phyloP scores from a whole-genome alignment of 345 rosid species.

The Ceriops tagal region DNA sequence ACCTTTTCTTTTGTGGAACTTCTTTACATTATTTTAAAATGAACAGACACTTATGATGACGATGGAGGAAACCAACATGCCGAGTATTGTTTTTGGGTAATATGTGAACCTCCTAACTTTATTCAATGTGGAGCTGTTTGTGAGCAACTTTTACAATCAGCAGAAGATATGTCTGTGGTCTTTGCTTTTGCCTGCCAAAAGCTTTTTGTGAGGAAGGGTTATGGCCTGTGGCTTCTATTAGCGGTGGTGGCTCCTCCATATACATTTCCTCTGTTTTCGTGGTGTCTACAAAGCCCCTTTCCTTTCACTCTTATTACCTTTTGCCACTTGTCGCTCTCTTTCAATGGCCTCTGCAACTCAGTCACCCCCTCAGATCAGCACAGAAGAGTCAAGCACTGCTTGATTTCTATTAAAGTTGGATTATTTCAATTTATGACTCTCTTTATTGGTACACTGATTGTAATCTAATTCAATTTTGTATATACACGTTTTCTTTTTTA shows the following conservation, averaged over 20 bases:
- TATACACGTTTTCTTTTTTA: neutral
- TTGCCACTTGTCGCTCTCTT: slow-evolving; percentile 24
- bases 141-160: neutral
- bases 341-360: slow-evolving; percentile 72
- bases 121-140: neutral
- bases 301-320: slow-evolving; percentile 28
- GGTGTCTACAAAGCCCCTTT: slow-evolving; percentile 20
- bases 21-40: slow-evolving; percentile 23
- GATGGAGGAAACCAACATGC: slow-evolving; percentile 26
- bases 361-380: slow-evolving; percentile 51
- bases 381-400: neutral
- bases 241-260: slow-evolving; percentile 5
- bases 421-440: neutral
- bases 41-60: slow-evolving; percentile 19
- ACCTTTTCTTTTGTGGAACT: slow-evolving; percentile 7
- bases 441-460: neutral
- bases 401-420: neutral
- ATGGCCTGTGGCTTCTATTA: neutral
- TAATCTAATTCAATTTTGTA: too few relatives aligned
- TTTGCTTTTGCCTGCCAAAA: too few relatives aligned
- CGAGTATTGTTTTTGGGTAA: slow-evolving; percentile 23
- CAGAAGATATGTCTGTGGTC: too few relatives aligned
- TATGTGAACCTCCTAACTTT: slow-evolving; percentile 1
- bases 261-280: slow-evolving; percentile 21
- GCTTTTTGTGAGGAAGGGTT: too few relatives aligned